A percentile compares a stretch with the other conserved stretches of the same genome.
These are phyloP conservation scores for Pezicula neosporulosa DNA, from an alignment of 2,329 filamentous ascomycete genomes.

Conservation along the genomic window DNA sequence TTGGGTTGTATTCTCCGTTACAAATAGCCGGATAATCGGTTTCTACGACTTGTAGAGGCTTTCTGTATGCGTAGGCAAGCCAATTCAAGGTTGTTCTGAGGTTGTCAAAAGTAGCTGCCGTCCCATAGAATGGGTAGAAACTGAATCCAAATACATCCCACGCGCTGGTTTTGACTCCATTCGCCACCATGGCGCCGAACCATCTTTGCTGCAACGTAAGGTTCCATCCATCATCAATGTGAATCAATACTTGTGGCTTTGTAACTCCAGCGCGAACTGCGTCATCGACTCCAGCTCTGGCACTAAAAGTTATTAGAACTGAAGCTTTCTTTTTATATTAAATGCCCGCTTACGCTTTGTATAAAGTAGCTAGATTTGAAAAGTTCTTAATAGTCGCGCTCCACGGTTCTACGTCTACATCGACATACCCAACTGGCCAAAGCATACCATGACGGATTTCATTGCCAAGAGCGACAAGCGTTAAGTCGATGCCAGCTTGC, in stretches of 20 bases:
- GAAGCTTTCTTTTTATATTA: not conserved
- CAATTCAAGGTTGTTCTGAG: conserved; percentile 52
- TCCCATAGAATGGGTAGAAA: conserved; percentile 70
- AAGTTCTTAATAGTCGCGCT: conserved; percentile 35
- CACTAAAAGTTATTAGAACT: conserved; percentile 11
- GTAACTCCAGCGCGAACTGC: conserved; percentile 40
- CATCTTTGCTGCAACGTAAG: conserved; percentile 57
- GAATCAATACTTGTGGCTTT: conserved; percentile 67
- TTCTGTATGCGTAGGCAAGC: conserved; percentile 57
- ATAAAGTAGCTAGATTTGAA: conserved; percentile 57
- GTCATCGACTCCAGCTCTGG: conserved; percentile 58
- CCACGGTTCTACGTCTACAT: conserved; percentile 31
- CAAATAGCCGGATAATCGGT: conserved; percentile 68
- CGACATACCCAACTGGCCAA: conserved; percentile 58
- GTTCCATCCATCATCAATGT: conserved; percentile 72
- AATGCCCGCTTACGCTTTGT: conserved; percentile 42
- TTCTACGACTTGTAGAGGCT: conserved; percentile 66
- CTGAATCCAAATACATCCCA: conserved; percentile 70
- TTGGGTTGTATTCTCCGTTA: conserved; percentile 43
- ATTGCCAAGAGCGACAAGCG: conserved; percentile 69
- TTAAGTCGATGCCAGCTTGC: conserved; percentile 49
- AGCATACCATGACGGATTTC: conserved; percentile 67
- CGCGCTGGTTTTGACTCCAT: conserved; percentile 49
- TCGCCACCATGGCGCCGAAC: conserved; percentile 59
- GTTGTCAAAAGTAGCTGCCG: conserved; percentile 53